Percentiles rank a stretch among this genome's conserved stretches.
phyloP scores from a whole-genome alignment of 108 stramenopile genomes.

The Cylindrotheca fusiformis region DNA sequence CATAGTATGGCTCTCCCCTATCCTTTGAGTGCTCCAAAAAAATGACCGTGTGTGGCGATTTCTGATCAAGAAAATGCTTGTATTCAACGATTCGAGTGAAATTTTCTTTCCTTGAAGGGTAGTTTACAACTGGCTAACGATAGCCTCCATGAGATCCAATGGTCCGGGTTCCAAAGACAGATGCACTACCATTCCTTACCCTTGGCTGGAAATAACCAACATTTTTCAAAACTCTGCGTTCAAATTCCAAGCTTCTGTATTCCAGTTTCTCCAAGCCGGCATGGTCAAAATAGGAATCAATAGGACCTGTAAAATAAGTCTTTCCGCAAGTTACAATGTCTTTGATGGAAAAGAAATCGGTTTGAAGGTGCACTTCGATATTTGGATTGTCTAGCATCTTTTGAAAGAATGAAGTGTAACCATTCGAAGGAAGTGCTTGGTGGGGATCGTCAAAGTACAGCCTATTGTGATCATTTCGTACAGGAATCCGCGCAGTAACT shows the following conservation, averaged over 20 bases:
- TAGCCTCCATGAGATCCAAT: too few relatives aligned
- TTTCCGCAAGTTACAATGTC: conserved; percentile 35
- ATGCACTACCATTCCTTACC: too few relatives aligned
- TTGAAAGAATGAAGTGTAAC: conserved; percentile 74
- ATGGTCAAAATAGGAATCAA: conserved; percentile 75
- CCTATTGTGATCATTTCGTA: conserved; percentile 57
- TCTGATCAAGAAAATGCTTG: conserved; percentile 78
- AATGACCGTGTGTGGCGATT: conserved; percentile 53
- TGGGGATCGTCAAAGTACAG: conserved; percentile 75
- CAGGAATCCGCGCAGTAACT: conserved; percentile 76
- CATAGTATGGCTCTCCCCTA: conserved; percentile 76
- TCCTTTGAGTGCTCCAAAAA: conserved; percentile 59
- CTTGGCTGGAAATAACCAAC: conserved; percentile 47
- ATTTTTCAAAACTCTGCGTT: conserved; percentile 50
- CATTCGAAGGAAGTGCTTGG: conserved; percentile 72
- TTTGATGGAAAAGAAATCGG: conserved; percentile 66
- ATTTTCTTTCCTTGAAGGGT: background rate
- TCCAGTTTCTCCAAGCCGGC: conserved; percentile 66
- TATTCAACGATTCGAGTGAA: conserved; percentile 45
- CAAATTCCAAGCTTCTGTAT: conserved; percentile 76
- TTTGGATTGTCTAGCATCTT: conserved; percentile 52
- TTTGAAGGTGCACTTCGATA: conserved; percentile 56
- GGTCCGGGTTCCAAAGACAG: too few relatives aligned
- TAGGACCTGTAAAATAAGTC: conserved; percentile 73
- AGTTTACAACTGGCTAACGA: background rate